Base-by-base conservation (phyloP, 208 protist species). In the Sergeia podlipaevii region DNA sequence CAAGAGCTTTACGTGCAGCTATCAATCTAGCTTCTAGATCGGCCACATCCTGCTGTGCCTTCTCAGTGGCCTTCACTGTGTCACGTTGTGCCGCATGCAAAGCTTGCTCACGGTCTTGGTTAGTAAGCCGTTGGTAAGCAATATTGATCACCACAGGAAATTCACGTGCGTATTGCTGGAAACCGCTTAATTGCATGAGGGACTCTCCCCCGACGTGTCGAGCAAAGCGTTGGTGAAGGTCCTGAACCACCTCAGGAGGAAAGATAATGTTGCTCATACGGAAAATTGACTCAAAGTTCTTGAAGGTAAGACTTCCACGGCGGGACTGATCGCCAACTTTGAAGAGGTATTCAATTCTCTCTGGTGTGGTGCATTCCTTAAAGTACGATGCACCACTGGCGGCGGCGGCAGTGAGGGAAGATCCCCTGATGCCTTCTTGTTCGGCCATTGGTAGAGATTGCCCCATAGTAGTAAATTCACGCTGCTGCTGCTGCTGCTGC, bases 81-180 rank as follows among this genome's bases (percentile, higher is more conserved):
- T 82, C 67, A 27, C 54, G 72, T 55, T 77, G 70, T 27, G 75
- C 79, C n/a, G 50, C 39, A 24, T 66, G 73, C 3, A 91, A 41
- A 20, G 65, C 73, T 63, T 74, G 62, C 39, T 79, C 68, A 5
- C 68, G 64, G 32, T 82, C 69, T 26, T 74, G 72, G 39, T 79
- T 85, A n/a, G 56, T 80, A 43, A 85, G 64, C 24, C 79, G 77
- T 47, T 77, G 65, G 47, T 87, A 91, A 5, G 74, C 67, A 46
- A 91, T 72, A 56, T 74, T 85, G 51, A 87, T 59, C n/a, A 79
- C 65, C 8, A 87, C 77, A 2, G 58, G 69, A 39, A 91, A 91
- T 51, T 78, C 63, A 7, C 38, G 45, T n/a, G 73, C 78, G 56
- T 82, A 91, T 18, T 70, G 61, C 28, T 82, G 62, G 41, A 91